Base-by-base conservation (phyloP, 306 rosid species). In the Neltuma alba region DNA sequence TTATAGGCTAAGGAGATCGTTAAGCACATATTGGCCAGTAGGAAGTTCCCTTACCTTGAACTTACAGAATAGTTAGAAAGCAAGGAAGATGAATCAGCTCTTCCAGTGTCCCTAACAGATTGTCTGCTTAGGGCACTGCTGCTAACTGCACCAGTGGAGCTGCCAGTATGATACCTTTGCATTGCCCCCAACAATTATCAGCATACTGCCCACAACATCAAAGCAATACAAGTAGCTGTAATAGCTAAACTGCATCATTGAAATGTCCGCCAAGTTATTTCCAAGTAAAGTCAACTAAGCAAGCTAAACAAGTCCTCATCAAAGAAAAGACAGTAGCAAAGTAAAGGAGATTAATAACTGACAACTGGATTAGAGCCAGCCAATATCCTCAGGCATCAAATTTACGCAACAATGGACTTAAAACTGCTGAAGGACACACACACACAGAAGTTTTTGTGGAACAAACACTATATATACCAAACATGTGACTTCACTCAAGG, bases 61-160 rank as follows among this genome's bases (percentile, higher is more conserved):
- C 74, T 89, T 78, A 89, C 36, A 31, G 97, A 73, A 70, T 86
- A 89, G 71, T 91, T 91, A 65, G 90, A 75, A 58, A 94, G 90
- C 85, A 92, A 72, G 30, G 93, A 84, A 77, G 96, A 74, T 27
- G 97, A 91, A 81, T 94, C 98, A 76, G 93, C 85, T 85, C 97
- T 91, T 85, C 86, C 87, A 77, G 87, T 76, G 81, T 94, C 97
- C 92, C 97, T 88, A 58, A 89, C 86, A 20, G 98, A 91, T 70
- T 93, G 82, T 68, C 97, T 92, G 34, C 97, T 92, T 78, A 89
- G 79, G 62, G 88, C 80, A 85, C 80, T 87, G 89, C 87, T 91
- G 73, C 89, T 91, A 83, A 94, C 94, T 92, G 98, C 97, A 94
- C 97, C 82, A 89, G 92, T 81, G 94, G 94, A 88, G 92, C 94